A percentile compares a stretch with the other conserved stretches of the same genome.
These are phyloP conservation scores for Coccomyxa subellipsoidea DNA, from an alignment of 163 green algal species.

Conservation along the genomic window DNA sequence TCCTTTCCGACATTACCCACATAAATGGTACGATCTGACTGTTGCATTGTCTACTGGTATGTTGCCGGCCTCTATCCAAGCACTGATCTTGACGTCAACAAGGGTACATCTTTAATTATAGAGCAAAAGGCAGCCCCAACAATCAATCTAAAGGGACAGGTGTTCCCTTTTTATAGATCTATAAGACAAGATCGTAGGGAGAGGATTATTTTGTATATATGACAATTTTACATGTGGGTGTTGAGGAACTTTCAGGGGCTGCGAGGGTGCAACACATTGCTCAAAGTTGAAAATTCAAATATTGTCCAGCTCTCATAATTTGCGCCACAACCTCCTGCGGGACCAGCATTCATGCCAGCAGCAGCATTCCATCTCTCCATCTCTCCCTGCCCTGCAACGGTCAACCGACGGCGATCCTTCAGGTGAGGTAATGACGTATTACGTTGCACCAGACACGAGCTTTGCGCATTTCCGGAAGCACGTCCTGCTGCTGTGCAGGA, in stretches of 20 bases:
- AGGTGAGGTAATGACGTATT: neutral
- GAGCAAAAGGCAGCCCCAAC: neutral
- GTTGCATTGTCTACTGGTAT: constrained; percentile 3
- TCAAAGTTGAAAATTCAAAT: no score
- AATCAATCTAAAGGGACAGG: neutral
- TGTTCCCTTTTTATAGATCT: neutral
- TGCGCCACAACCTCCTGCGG: no score
- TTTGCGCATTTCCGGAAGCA: neutral
- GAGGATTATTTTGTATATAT: no score
- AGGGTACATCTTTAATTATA: neutral
- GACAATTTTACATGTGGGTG: no score
- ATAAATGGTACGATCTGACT: constrained; percentile 38
- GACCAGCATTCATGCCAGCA: no score
- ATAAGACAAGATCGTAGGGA: no score
- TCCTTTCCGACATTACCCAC: constrained; percentile 35
- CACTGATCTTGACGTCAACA: neutral
- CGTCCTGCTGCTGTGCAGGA: neutral
- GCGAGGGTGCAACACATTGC: no score
- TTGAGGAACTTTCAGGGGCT: no score
- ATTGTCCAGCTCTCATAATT: no score
- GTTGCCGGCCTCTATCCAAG: neutral
- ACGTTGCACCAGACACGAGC: neutral
- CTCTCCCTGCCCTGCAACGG: neutral
- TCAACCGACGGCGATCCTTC: neutral
- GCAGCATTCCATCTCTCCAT: neutral